phyloP scores from a whole-genome alignment of 257 asterid genomes.

The Nicotiana benthamiana region DNA sequence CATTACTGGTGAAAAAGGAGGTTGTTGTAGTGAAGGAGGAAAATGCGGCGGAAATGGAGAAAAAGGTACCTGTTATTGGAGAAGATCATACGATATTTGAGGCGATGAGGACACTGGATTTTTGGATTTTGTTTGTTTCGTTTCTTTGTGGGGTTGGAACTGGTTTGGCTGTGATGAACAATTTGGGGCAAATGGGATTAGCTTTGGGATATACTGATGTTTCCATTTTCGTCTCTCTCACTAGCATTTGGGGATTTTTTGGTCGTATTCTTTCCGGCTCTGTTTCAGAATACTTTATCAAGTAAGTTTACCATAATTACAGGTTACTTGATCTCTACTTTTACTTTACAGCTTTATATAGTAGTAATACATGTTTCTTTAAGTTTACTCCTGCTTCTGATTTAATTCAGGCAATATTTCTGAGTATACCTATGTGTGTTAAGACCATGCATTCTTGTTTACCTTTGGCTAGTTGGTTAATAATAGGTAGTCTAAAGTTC shows the following conservation, averaged over 20 bases:
- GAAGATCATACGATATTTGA: constrained; percentile 77
- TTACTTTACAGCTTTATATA: not conserved
- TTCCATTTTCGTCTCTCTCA: constrained; percentile 84
- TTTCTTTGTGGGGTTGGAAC: constrained; percentile 95
- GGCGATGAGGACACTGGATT: constrained; percentile 54
- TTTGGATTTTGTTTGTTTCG: constrained; percentile 76
- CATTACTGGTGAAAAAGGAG: constrained; percentile 22
- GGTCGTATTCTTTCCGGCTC: constrained; percentile 90
- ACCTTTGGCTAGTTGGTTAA: not conserved
- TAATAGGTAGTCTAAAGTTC: not conserved
- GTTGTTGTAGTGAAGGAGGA: constrained; percentile 2
- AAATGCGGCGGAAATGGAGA: constrained; percentile 19
- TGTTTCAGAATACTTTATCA: constrained; percentile 77
- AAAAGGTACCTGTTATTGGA: constrained; percentile 45
- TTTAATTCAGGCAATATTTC: not conserved
- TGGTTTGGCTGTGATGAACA: constrained; percentile 87
- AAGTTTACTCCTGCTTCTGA: not conserved
- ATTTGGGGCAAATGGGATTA: constrained; percentile 87
- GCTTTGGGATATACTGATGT: constrained; percentile 86
- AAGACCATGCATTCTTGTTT: not conserved
- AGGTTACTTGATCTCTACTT: not conserved
- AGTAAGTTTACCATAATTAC: constrained; percentile 33
- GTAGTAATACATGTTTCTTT: not conserved
- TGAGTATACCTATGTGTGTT: not conserved
- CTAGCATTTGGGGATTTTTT: constrained; percentile 94